A percentile compares a stretch with the other conserved stretches of the same genome.
Evolutionary conservation across 164 flowering plant species (phyloP).

Genomic region (Tinospora cordifolia): DNA sequence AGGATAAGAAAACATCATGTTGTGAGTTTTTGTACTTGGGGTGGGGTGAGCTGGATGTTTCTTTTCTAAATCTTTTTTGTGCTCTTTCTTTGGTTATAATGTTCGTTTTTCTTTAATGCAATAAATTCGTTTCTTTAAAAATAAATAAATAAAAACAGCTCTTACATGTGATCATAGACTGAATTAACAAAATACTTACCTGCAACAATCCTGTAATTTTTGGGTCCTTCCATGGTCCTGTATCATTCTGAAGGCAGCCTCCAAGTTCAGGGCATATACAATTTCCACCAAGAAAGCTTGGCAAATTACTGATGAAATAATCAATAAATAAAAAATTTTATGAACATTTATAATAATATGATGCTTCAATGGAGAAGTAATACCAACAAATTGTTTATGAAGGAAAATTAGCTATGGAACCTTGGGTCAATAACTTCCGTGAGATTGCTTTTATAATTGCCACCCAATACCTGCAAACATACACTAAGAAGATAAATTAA

Average conservation of each 20-base stretch:
- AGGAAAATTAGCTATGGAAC: slow-evolving; percentile 19
- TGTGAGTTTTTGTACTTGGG: no score
- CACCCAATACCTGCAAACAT: slow-evolving; percentile 49
- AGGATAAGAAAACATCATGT: no score
- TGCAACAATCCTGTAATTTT: slow-evolving; percentile 39
- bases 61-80: no score
- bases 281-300: slow-evolving; percentile 62
- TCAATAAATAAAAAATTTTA: not conserved
- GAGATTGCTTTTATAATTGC: slow-evolving; percentile 37
- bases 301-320: slow-evolving; percentile 47
- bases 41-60: no score
- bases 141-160: no score
- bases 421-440: slow-evolving; percentile 48
- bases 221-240: slow-evolving; percentile 78
- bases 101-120: no score
- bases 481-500: not conserved
- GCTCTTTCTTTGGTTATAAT: no score
- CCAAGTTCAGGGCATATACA: slow-evolving; percentile 65
- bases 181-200: slow-evolving; percentile 20
- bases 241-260: slow-evolving; percentile 63
- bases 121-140: no score
- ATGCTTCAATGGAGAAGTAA: not conserved
- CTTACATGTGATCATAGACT: not conserved
- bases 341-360: not conserved
- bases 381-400: not conserved